Evolutionary conservation across 441 rosid genomes (phyloP).

Genomic region (Sinapis alba): DNA sequence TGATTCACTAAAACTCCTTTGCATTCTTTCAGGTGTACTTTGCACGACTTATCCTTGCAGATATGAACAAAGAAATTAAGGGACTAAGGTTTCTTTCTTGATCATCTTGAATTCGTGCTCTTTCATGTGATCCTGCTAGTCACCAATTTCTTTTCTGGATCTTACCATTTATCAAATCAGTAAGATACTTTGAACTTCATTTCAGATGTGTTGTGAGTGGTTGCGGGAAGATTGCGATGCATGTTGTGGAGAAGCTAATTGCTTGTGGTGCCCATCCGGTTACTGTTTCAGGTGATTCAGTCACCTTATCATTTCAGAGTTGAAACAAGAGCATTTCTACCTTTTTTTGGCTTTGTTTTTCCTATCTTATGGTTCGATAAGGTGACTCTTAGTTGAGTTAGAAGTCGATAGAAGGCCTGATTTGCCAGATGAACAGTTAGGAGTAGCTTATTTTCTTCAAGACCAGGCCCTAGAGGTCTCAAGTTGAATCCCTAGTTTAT

Average conservation of each 20-base stretch:
- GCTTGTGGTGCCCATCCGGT: slow-evolving; percentile 95
- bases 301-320: slow-evolving; percentile 22
- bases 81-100: slow-evolving; percentile 70
- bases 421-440: neutral
- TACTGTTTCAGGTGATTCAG: slow-evolving; percentile 76
- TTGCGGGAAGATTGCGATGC: slow-evolving; percentile 98
- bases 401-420: neutral
- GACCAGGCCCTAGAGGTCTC: slow-evolving; percentile 4
- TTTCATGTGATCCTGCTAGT: neutral
- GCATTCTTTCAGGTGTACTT: slow-evolving; percentile 81
- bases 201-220: slow-evolving; percentile 94
- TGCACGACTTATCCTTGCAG: slow-evolving; percentile 92
- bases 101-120: neutral
- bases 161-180: neutral
- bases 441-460: neutral
- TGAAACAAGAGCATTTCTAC: neutral
- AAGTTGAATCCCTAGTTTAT: neutral
- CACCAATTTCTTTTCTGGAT: neutral
- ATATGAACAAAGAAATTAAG: slow-evolving; percentile 93
- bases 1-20: neutral
- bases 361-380: slow-evolving; percentile 1
- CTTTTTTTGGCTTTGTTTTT: slow-evolving; percentile 13
- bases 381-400: slow-evolving; percentile 3
- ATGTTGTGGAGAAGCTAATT: slow-evolving; percentile 95
- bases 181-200: slow-evolving; percentile 3